Percentiles rank a stretch among this genome's conserved stretches.
Conservation (phyloP, 306 rosid genomes). For the Canavalia ensiformis region DNA sequence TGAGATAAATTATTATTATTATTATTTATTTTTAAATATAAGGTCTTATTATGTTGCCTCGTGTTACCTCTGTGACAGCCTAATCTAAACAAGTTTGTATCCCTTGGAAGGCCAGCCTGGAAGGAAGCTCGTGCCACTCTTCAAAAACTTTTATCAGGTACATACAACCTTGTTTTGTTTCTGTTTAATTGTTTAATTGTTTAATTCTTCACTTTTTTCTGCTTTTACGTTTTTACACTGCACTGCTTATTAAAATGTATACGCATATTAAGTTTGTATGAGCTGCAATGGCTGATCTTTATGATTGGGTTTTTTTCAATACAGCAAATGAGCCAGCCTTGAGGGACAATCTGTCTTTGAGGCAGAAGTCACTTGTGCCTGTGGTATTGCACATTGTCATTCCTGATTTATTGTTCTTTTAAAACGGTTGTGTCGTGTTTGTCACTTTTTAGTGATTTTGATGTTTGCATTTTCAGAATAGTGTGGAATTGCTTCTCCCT, state of each 20-base stretch:
- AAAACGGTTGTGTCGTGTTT: slow-evolving; percentile 8
- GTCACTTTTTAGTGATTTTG: slow-evolving; percentile 35
- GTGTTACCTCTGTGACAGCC: slow-evolving; percentile 55
- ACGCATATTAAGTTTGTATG: slow-evolving; percentile 42
- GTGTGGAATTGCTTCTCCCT: slow-evolving; percentile 83
- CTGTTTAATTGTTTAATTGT: neutral
- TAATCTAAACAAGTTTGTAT: slow-evolving; percentile 86
- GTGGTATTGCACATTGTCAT: slow-evolving; percentile 61
- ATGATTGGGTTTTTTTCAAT: slow-evolving; percentile 42
- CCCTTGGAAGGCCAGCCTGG: slow-evolving; percentile 95
- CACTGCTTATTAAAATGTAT: neutral
- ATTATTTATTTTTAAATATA: neutral
- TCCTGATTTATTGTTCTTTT: slow-evolving; percentile 25
- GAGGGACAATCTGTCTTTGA: slow-evolving; percentile 79
- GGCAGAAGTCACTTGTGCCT: slow-evolving; percentile 76
- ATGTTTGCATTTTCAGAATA: slow-evolving; percentile 60
- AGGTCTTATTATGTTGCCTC: neutral
- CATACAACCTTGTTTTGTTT: slow-evolving; percentile 24
- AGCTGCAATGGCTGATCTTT: slow-evolving; percentile 24
- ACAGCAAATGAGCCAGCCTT: slow-evolving; percentile 80
- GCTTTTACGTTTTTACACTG: neutral
- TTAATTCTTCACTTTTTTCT: neutral
- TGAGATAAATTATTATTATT: too few relatives aligned
- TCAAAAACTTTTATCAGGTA: slow-evolving; percentile 87
- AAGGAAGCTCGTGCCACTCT: slow-evolving; percentile 94